Conservation (phyloP, 2,329 filamentous ascomycete genomes). For the Graphiopsis chlorocephala region DNA sequence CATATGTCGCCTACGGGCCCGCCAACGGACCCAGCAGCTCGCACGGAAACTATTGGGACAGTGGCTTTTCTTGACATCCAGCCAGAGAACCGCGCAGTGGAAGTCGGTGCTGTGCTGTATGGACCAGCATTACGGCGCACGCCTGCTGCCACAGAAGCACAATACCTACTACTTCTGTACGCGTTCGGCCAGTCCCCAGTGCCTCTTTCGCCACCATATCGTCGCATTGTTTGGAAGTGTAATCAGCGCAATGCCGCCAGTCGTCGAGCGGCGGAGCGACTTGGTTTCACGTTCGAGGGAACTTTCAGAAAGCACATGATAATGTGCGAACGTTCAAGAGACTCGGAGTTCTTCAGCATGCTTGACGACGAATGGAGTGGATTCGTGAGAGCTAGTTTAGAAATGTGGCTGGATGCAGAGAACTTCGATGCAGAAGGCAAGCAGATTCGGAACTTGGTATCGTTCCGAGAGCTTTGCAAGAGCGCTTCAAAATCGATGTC, state of each 20-base stretch:
- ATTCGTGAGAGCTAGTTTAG: slow-evolving; percentile 44
- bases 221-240: slow-evolving; percentile 64
- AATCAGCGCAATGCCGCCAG: slow-evolving; percentile 56
- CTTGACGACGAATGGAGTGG: slow-evolving; percentile 57
- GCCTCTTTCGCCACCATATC: slow-evolving; percentile 46
- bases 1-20: background rate
- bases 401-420: slow-evolving; percentile 52
- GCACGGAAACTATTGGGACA: slow-evolving; percentile 42
- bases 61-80: slow-evolving; percentile 47
- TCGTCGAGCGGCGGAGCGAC: slow-evolving; percentile 52
- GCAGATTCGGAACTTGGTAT: slow-evolving; percentile 49
- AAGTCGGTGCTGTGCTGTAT: slow-evolving; percentile 58
- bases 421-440: slow-evolving; percentile 57
- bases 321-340: slow-evolving; percentile 54
- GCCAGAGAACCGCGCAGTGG: slow-evolving; percentile 50
- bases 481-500: too few relatives aligned
- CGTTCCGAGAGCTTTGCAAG: slow-evolving; percentile 27
- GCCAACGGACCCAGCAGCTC: slow-evolving; percentile 14
- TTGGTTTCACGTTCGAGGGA: slow-evolving; percentile 61
- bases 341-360: slow-evolving; percentile 61
- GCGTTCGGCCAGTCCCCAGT: slow-evolving; percentile 46
- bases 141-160: slow-evolving; percentile 55
- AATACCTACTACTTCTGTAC: slow-evolving; percentile 55
- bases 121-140: slow-evolving; percentile 52
- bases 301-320: slow-evolving; percentile 62